Conservation (phyloP, 2,329 filamentous ascomycete species). For the Capronia americana region DNA sequence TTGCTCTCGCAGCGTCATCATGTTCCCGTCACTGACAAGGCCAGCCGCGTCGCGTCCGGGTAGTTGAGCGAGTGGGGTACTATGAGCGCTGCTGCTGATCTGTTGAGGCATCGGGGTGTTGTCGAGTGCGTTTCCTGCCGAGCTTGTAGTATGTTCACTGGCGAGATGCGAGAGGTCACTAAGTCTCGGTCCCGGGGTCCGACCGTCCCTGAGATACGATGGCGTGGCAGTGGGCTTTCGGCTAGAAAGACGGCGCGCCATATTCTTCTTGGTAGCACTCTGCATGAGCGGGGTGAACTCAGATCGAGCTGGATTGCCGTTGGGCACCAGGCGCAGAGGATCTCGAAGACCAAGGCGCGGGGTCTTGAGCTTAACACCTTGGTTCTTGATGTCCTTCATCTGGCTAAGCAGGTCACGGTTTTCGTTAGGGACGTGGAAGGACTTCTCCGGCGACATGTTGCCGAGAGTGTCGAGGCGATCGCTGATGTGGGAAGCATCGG, state of each 20-base stretch:
- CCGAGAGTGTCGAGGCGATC: conserved; percentile 73
- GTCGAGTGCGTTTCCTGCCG: conserved; percentile 66
- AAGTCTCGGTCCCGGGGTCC: conserved; percentile 75
- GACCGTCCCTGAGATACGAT: conserved; percentile 68
- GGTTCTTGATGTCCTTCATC: conserved; percentile 68
- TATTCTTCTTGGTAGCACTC: conserved; percentile 72
- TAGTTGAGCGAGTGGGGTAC: conserved; percentile 78
- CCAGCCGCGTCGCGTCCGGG: conserved; percentile 69
- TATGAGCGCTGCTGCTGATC: conserved; percentile 80
- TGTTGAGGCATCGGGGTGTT: conserved; percentile 77
- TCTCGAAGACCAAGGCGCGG: conserved; percentile 73
- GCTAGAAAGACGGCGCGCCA: conserved; percentile 64
- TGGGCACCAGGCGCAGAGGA: conserved; percentile 73
- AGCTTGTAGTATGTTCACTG: conserved; percentile 68
- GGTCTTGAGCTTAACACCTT: conserved; percentile 69
- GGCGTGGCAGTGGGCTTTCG: conserved; percentile 71
- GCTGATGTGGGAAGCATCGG: conserved; percentile 82
- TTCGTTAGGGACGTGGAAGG: conserved; percentile 81
- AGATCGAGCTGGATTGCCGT: conserved; percentile 61
- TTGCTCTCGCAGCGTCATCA: conserved; percentile 90
- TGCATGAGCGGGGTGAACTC: conserved; percentile 97
- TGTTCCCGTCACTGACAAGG: conserved; percentile 82
- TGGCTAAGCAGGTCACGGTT: conserved; percentile 77
- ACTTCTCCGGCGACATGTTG: conserved; percentile 84
- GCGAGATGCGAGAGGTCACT: conserved; percentile 74